Base-by-base conservation (phyloP, 2,329 filamentous ascomycete genomes). In the Verticillium klebahnii region DNA sequence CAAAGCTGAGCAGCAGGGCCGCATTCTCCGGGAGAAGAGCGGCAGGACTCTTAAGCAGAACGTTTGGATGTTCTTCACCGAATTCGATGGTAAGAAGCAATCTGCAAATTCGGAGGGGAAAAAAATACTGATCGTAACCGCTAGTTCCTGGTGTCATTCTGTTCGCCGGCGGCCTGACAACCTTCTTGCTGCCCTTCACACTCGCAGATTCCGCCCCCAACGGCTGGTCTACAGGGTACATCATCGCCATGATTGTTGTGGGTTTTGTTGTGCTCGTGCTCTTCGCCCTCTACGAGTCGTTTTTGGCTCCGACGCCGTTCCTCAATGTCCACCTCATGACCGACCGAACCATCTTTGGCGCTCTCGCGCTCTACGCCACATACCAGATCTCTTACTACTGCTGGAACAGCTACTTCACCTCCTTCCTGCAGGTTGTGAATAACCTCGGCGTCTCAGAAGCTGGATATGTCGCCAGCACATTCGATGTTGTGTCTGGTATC, bases 181-280 rank as follows among this genome's bases (percentile, higher is more conserved):
- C 88, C 17, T 87, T 91, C 68, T 73, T 91, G 15, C 80, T 91
- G 0, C 88, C 89, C 0, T 85, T 91, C 69, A 88, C 80, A 5
- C 77, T 91, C 15, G 80, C 82, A 19, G 65, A 67, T 8, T 68
- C 71, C 2, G 79, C 81, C 0, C 79, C 78, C 15, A 70, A 81
- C 54, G 80, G 78, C 11, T 87, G 84, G 84, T 71, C 71, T 25
- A 78, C 80, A 0, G 74, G 71, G 52, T 80, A 82, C 65, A 85
- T 88, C 68, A 82, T 88, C 61, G 76, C 79, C 60, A 87, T 89
- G 84, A 79, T 82, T 50, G 79, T 88, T 1, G 71, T 90, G 29
- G 89, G 89, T 7, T 78, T 84, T 34, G 67, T 86, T 0, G 79
- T 84, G 39, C 75, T 92, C 2, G 68, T 84, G 40, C 61, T 78